A percentile compares a stretch with the other conserved stretches of the same genome.
Conservation (phyloP, 345 rosid genomes). For the Ricinus communis region DNA sequence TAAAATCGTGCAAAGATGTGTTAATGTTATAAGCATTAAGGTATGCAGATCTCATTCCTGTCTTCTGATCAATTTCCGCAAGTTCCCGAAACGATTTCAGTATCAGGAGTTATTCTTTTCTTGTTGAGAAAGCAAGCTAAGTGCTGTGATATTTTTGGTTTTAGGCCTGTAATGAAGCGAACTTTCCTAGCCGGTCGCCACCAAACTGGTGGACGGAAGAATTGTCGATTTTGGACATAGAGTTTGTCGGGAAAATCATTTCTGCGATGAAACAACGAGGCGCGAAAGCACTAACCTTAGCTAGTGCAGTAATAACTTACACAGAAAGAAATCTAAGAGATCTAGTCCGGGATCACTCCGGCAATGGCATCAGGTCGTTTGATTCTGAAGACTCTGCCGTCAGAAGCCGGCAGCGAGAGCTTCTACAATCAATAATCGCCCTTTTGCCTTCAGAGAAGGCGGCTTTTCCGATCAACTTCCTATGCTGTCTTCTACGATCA, state of each 20-base stretch:
- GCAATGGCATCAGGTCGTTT: conserved; percentile 44
- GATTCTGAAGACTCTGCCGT: conserved; percentile 36
- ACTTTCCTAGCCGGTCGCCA: conserved; percentile 80
- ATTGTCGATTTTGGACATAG: conserved; percentile 65
- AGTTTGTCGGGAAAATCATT: conserved; percentile 50
- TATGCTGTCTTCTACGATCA: conserved; percentile 86
- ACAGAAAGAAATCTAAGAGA: conserved; percentile 80
- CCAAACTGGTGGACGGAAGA: conserved; percentile 98
- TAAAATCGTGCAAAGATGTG: conserved; percentile 62
- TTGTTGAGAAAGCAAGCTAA: too few species aligned
- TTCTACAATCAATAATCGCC: conserved; percentile 63
- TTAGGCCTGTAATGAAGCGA: conserved; percentile 77
- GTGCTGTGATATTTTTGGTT: too few species aligned
- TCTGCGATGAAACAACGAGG: conserved; percentile 68
- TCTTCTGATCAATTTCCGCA: too few species aligned
- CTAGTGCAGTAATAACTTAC: conserved; percentile 65
- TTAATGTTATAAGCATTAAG: conserved; percentile 62
- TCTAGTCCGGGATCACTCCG: conserved; percentile 82
- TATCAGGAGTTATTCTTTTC: too few species aligned
- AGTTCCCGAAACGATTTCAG: too few species aligned
- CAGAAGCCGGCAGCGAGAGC: conserved; percentile 50
- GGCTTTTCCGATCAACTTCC: conserved; percentile 69
- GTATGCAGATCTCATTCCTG: conserved; percentile 31
- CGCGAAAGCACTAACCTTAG: conserved; percentile 55
- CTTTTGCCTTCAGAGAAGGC: conserved; percentile 75